Conservation (phyloP, 208 protist genomes). For the Crithidia mellificae region DNA sequence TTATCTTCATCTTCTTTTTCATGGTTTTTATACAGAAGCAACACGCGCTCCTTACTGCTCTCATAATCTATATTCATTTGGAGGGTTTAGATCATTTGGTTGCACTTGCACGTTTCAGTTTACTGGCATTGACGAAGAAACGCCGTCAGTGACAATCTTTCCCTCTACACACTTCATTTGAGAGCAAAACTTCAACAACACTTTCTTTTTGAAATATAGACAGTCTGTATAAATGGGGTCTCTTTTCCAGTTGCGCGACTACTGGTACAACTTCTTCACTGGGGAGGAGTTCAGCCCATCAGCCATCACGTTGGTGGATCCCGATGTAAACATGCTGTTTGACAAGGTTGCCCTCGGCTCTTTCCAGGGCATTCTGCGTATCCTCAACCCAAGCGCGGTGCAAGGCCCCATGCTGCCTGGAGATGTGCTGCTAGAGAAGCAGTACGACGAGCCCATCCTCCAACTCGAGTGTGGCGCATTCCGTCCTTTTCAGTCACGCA, state of each 20-base stretch:
- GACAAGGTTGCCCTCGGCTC: constrained; percentile 83
- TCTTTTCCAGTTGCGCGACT: constrained; percentile 91
- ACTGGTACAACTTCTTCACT: constrained; percentile 79
- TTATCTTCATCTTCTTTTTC: too few relatives aligned
- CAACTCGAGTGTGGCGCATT: constrained; percentile 83
- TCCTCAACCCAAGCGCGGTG: constrained; percentile 62
- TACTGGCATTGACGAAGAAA: too few relatives aligned
- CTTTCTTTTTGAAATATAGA: too few relatives aligned
- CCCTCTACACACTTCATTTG: too few relatives aligned
- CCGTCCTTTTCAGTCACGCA: constrained; percentile 36
- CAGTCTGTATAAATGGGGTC: constrained; percentile 93
- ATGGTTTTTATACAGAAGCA: too few relatives aligned
- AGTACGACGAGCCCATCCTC: constrained; percentile 87
- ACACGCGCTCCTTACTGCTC: too few relatives aligned
- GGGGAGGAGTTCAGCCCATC: constrained; percentile 81
- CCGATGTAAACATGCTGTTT: constrained; percentile 59
- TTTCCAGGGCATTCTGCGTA: constrained; percentile 84
- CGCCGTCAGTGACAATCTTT: too few relatives aligned
- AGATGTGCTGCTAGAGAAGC: constrained; percentile 84
- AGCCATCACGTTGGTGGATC: constrained; percentile 67
- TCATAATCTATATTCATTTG: too few relatives aligned
- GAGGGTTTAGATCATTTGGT: too few relatives aligned
- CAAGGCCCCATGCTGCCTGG: constrained; percentile 55
- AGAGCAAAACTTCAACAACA: too few relatives aligned
- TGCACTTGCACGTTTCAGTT: too few relatives aligned